phyloP scores from a whole-genome alignment of 2,329 filamentous ascomycete genomes.

The Colletotrichum tanaceti region DNA sequence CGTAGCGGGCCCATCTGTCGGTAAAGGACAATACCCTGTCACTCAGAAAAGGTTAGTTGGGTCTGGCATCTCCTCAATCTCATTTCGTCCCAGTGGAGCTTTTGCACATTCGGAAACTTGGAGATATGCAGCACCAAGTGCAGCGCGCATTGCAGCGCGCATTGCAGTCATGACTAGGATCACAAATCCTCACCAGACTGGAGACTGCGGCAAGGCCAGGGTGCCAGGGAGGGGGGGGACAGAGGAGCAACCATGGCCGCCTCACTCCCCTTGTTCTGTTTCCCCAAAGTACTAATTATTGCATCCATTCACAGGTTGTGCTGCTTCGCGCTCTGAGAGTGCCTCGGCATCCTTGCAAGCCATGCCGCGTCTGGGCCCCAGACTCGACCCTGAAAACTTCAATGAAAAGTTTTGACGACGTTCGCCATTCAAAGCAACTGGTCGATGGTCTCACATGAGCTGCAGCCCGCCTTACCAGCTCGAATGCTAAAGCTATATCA shows the following conservation, averaged over 20 bases:
- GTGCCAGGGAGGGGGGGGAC: background rate
- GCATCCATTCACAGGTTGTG: slow-evolving; percentile 5
- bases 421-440: background rate
- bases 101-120: slow-evolving; percentile 25
- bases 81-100: slow-evolving; percentile 16
- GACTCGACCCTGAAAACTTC: slow-evolving; percentile 15
- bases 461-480: background rate
- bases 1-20: slow-evolving; percentile 23
- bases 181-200: slow-evolving; percentile 5
- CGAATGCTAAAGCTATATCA: background rate
- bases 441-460: background rate
- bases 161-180: slow-evolving; percentile 26
- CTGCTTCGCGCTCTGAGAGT: slow-evolving; percentile 7
- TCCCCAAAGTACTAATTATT: slow-evolving; percentile 1
- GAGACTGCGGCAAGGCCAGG: slow-evolving; percentile 5
- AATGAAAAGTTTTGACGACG: slow-evolving; percentile 22
- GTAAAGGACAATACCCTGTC: slow-evolving; percentile 4
- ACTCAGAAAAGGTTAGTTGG: slow-evolving; percentile 1
- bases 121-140: slow-evolving; percentile 31
- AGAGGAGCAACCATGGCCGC: slow-evolving; percentile 2
- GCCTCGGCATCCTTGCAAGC: slow-evolving; percentile 29
- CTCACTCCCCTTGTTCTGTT: slow-evolving; percentile 20
- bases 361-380: slow-evolving; percentile 11
- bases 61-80: slow-evolving; percentile 4
- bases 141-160: slow-evolving; percentile 32